Evolutionary conservation across 257 asterid species (phyloP).

Genomic region (Solanum sitiens): DNA sequence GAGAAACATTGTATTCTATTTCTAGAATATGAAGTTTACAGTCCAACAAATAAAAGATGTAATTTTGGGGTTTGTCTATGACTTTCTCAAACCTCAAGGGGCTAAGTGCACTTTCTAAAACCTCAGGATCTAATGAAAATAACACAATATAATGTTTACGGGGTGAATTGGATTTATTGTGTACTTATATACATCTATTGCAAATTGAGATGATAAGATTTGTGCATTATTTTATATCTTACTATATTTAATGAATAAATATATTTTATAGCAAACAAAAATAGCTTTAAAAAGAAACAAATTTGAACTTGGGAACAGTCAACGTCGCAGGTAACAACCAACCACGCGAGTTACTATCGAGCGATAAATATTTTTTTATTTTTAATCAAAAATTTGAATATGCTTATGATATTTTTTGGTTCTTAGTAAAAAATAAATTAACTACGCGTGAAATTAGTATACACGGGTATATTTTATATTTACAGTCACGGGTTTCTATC

Average conservation of each 20-base stretch:
- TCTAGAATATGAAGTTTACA: neutral
- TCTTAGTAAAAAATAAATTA: too few relatives aligned
- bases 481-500: neutral
- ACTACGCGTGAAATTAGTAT: too few relatives aligned
- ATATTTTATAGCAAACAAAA: neutral
- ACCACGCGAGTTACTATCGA: fast-evolving
- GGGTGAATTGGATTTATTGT: neutral
- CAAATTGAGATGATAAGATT: neutral
- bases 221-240: neutral
- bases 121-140: neutral
- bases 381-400: fast-evolving
- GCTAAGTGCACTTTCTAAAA: neutral
- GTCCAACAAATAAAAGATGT: neutral
- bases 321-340: neutral
- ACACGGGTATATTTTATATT: too few relatives aligned
- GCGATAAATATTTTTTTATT: too few relatives aligned
- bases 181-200: neutral
- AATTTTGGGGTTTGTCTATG: neutral
- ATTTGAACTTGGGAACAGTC: neutral
- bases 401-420: too few relatives aligned
- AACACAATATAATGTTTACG: neutral
- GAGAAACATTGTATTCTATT: neutral
- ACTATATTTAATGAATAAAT: neutral
- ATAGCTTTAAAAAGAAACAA: neutral
- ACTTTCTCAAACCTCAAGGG: neutral